Conservation (phyloP, 306 rosid genomes). For the Medicago ruthenica region DNA sequence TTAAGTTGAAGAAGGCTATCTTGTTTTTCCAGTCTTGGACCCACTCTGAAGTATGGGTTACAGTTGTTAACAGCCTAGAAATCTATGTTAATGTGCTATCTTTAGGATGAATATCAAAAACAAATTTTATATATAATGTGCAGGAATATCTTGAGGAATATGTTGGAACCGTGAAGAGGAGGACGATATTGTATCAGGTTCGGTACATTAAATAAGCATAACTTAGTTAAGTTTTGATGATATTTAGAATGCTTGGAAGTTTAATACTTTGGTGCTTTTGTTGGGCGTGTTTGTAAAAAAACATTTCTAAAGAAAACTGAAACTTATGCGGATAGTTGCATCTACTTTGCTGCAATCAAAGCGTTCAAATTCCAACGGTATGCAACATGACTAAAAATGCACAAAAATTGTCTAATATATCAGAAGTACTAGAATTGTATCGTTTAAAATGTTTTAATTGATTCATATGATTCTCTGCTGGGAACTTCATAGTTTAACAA, state of each 20-base stretch:
- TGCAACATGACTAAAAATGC: neutral
- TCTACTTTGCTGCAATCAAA: constrained; percentile 15
- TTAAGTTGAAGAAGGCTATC: constrained; percentile 13
- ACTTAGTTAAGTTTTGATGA: constrained; percentile 4
- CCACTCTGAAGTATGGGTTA: neutral
- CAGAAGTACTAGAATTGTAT: too few relatives aligned
- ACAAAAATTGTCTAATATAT: neutral
- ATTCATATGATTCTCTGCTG: too few relatives aligned
- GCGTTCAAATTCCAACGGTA: constrained; percentile 21
- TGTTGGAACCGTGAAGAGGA: constrained; percentile 72
- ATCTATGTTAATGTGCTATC: neutral
- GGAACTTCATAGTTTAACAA: too few relatives aligned
- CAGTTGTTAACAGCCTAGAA: constrained; percentile 19
- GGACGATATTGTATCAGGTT: constrained; percentile 80
- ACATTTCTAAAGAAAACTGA: constrained; percentile 22
- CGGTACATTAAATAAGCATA: constrained; percentile 31
- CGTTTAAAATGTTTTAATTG: too few relatives aligned
- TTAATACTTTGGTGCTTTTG: constrained; percentile 7
- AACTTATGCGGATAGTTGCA: constrained; percentile 9
- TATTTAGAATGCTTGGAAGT: constrained; percentile 25
- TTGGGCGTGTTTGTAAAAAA: constrained; percentile 10
- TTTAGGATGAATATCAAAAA: constrained; percentile 31
- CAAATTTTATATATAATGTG: constrained; percentile 28
- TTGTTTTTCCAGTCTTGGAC: neutral
- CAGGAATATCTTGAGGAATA: constrained; percentile 97